Evolutionary conservation across 1,284 basidiomycete genomes (phyloP).

Genomic region (Ustilago lituana): DNA sequence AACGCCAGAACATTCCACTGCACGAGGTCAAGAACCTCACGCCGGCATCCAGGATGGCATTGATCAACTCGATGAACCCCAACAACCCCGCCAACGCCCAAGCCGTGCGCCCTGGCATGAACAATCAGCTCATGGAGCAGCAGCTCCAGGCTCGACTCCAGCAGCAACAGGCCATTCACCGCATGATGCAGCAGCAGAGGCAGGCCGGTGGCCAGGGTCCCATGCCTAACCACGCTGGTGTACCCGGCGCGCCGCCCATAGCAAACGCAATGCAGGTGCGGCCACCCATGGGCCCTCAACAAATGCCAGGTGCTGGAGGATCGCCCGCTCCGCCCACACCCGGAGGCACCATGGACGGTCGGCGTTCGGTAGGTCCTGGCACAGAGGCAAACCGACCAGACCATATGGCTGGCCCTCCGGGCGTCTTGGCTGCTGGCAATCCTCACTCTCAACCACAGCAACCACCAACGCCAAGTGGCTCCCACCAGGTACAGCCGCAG

Average conservation of each 20-base stretch:
- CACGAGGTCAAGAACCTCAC: constrained; percentile 64
- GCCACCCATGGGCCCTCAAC: constrained; percentile 40
- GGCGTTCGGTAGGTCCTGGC: constrained; percentile 43
- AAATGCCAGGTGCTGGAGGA: constrained; percentile 32
- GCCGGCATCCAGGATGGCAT: constrained; percentile 51
- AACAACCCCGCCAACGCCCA: constrained; percentile 47
- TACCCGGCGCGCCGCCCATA: constrained; percentile 29
- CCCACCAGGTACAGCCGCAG: constrained; percentile 23
- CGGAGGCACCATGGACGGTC: constrained; percentile 36
- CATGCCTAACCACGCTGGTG: constrained; percentile 14
- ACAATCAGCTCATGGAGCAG: constrained; percentile 46
- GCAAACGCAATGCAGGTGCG: constrained; percentile 38
- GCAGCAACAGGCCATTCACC: constrained; percentile 53
- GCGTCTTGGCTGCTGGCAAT: constrained; percentile 20
- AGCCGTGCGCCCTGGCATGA: constrained; percentile 39
- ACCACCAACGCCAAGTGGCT: constrained; percentile 24
- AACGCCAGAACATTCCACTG: constrained; percentile 57
- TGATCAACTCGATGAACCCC: constrained; percentile 57
- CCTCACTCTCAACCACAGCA: constrained; percentile 27
- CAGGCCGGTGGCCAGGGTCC: constrained; percentile 28
- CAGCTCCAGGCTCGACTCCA: constrained; percentile 57
- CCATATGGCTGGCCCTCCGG: constrained; percentile 30
- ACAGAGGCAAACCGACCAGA: constrained; percentile 37
- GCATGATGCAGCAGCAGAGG: constrained; percentile 55
- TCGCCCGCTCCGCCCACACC: constrained; percentile 42